These are phyloP conservation scores for Kazachstania kunashirensis DNA, from an alignment of 805 yeast species.

Conservation along the genomic window DNA sequence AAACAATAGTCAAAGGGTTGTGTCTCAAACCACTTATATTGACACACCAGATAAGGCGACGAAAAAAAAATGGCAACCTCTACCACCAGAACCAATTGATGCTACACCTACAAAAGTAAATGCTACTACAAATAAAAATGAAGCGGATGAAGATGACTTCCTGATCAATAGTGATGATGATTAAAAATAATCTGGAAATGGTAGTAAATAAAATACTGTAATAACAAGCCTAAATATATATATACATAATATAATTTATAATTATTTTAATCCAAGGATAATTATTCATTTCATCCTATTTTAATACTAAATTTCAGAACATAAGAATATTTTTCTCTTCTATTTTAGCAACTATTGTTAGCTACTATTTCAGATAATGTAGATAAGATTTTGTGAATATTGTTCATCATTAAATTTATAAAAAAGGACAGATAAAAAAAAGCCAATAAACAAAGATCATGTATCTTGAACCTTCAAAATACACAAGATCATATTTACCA, in stretches of 20 bases:
- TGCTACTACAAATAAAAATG: conserved; percentile 7
- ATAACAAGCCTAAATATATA: no score
- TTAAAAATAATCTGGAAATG: conserved; percentile 9
- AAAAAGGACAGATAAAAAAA: no score
- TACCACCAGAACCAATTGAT: conserved; percentile 20
- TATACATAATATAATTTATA: no score
- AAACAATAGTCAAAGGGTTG: conserved; percentile 13
- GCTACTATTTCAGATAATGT: conserved; percentile 28
- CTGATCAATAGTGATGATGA: conserved; percentile 28
- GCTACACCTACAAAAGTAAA: conserved; percentile 22
- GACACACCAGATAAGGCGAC: conserved; percentile 24
- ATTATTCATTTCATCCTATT: no score
- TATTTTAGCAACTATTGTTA: conserved; percentile 13
- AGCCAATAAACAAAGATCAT: no score
- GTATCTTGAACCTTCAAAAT: no score
- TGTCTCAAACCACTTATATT: conserved; percentile 26
- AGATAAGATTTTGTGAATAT: conserved; percentile 27
- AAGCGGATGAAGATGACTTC: conserved; percentile 23
- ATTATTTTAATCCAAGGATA: no score
- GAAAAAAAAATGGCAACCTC: conserved; percentile 22
- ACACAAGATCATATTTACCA: no score
- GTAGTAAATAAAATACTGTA: no score
- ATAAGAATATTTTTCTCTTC: conserved; percentile 10
- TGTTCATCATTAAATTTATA: conserved; percentile 17
- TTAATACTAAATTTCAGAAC: no score